Base-by-base conservation (phyloP, 306 rosid species). In the Rosa lucieae region DNA sequence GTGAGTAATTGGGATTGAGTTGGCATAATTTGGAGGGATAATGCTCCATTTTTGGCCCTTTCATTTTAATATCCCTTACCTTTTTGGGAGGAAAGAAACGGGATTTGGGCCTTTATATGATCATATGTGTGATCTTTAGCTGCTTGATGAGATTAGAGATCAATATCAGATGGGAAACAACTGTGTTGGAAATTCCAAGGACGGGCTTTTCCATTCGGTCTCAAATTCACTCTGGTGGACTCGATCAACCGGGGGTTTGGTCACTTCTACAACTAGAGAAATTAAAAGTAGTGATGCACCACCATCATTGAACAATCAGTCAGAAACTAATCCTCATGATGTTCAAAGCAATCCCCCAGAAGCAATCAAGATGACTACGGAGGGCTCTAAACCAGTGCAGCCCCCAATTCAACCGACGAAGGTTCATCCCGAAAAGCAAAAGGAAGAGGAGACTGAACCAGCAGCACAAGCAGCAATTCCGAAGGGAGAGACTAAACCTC, bases 141-240 rank as follows among this genome's bases (percentile, higher is more conserved):
- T 9, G 26, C 74, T 29, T 48, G 48, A 46, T 20, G 56, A 80
- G 65, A 56, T n/a, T 56, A 40, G 61, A 56, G 70, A 29, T 4
- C 61, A 23, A 44, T 52, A 7, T 77, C 81, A 85, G 84, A 95
- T 95, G 98, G 99, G 99, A 70, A 92, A 95, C 85, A 89, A 81
- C 74, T 91, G 99, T 51, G 85, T 92, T 63, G 89, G 92, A 69
- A 74, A 89, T 53, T 80, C 80, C 1, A 84, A 78, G 43, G 78
- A 79, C 35, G 83, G 85, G 13, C 26, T 88, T 1, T 13, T 79
- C 52, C 35, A 80, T n/a, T 63, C 88, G 6, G 23, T 78, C 80
- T 72, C 88, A 9, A 68, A 67, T 70, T 75, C 89, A 21, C 51
- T 75, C 63, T 92, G 93, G 84, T 87, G 91, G 91, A 42, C 86